Evolutionary conservation across 2,329 filamentous ascomycete genomes (phyloP), one percentile per base, ranked within the genome.

Genomic region (Plenodomus biglobosus): DNA sequence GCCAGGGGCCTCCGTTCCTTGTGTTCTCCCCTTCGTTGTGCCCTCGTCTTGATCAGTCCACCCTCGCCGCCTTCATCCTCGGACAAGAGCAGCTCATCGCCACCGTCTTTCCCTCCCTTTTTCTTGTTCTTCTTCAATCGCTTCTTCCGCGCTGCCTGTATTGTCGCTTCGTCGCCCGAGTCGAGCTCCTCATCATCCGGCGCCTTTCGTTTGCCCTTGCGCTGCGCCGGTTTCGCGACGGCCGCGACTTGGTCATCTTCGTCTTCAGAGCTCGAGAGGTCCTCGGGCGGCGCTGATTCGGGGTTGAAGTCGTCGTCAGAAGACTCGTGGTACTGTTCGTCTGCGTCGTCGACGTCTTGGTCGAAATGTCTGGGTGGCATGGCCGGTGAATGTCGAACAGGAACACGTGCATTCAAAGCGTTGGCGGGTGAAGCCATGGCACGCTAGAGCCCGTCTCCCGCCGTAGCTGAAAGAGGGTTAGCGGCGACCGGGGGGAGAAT

Each of bases 221-320:
- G 56, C 36, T 55, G 56, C 41, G 50, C 38, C n/a, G 60, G 52
- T 37, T 58, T 60, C 22, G 53, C n/a, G n/a, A n/a, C n/a, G n/a
- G n/a, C 43, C 3, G 53, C 46, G 44, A 52, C 57, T 40, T 64
- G 68, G 6, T 32, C 27, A 37, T 68, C 73, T 34, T 69, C 64
- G 42, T 73, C 73, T 18, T 67, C 70, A 7, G 78, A 79, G 47
- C 80, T 83, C 4, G 80, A 81, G 10, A 77, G 78, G 13, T 71
- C 75, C 15, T 74, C 77, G 24, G 58, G 66, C 68, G 32, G 72
- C 61, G 21, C 84, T n/a, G 81, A 82, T 19, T 84, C 80, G 53
- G 90, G 90, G 64, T 90, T 86, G 8, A 86, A 87, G 65, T 90
- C 87, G 57, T 89, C 84, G 3, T 85, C 85, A 1, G 86, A 88